Evolutionary conservation across 2,329 filamentous ascomycete genomes (phyloP), one percentile per base, ranked within the genome.

Genomic region (Talaromyces funiculosus): DNA sequence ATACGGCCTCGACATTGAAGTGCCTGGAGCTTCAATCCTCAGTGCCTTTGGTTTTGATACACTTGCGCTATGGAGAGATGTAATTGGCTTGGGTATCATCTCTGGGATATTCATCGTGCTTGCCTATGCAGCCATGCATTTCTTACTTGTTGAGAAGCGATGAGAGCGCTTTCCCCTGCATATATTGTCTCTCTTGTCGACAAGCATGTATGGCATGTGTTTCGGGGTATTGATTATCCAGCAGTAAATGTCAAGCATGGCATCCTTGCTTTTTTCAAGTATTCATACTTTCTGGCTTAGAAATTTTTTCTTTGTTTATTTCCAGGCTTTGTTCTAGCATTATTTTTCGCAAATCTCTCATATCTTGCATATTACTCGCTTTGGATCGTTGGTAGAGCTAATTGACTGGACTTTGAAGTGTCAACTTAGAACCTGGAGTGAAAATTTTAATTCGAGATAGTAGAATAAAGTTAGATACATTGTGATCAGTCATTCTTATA

Each of bases 1-100:
- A 76, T 97, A 96, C 65, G 94, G 94, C 5, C 84, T 99, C 4
- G 92, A 97, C 69, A 99, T 99, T 64, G 93, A 94, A 57, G 92
- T 99, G 0, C 94, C 94, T 0, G 94, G 94, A 35, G 92, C 93
- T 0, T 90, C 92, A 0, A 99, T 99, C 66, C 78, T 99, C 59
- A 96, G 90, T 74, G 91, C 90, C 0, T 99, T 99, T 73, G 94
- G 94, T 1, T 99, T 99, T 73, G 84, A 96, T 71, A 95, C 92
- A 29, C 81, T 86, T 62, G 91, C 90, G 0, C 82, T 96, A 60
- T 97, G 92, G 92, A 78, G 79, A 47, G 94, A 99, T 74, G 86
- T 94, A 26, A 79, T 89, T 56, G 92, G 90, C 51, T 78, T 99
- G 14, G 91, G 85, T 5, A 80, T 94, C 10, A 95, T 97, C 74